Percentiles rank a stretch among this genome's conserved stretches.
These are phyloP conservation scores for Hagleromyces aurorensis DNA, from an alignment of 805 yeast genomes.

Conservation along the genomic window DNA sequence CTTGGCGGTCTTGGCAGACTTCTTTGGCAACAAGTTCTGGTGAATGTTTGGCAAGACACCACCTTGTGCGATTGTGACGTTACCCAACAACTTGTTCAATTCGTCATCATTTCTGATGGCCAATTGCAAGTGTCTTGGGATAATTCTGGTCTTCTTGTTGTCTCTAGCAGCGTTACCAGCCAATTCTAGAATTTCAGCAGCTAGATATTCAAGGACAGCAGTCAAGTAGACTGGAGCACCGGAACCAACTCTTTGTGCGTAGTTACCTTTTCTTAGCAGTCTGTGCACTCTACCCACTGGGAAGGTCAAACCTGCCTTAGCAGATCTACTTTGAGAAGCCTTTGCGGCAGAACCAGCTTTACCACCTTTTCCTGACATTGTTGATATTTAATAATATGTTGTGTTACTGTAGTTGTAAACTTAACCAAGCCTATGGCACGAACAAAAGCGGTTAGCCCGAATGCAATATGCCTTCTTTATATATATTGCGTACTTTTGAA, in stretches of 20 bases:
- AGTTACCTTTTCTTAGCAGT: conserved; percentile 87
- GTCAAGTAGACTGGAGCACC: conserved; percentile 97
- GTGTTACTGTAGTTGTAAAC: too few relatives aligned
- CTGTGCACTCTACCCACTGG: conserved; percentile 98
- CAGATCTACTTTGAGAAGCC: conserved; percentile 91
- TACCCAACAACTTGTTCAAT: conserved; percentile 79
- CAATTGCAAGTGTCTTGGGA: conserved; percentile 93
- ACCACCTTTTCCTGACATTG: conserved; percentile 69
- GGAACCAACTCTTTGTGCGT: conserved; percentile 95
- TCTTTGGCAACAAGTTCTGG: conserved; percentile 76
- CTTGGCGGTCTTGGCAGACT: conserved; percentile 46
- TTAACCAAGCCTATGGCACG: too few relatives aligned
- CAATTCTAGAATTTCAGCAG: conserved; percentile 92
- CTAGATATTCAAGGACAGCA: conserved; percentile 88
- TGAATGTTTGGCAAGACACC: conserved; percentile 96
- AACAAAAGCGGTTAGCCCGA: too few relatives aligned
- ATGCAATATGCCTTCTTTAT: too few relatives aligned
- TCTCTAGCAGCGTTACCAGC: conserved; percentile 98
- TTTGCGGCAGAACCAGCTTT: conserved; percentile 88
- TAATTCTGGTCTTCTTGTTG: conserved; percentile 95
- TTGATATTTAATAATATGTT: too few relatives aligned
- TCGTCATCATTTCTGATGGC: conserved; percentile 98
- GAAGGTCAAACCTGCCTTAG: conserved; percentile 95
- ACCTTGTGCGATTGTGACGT: conserved; percentile 95
- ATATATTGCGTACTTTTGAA: too few relatives aligned